Evolutionary conservation across 1,284 basidiomycete species (phyloP).

Genomic region (Cutaneotrichosporon daszewskae): DNA sequence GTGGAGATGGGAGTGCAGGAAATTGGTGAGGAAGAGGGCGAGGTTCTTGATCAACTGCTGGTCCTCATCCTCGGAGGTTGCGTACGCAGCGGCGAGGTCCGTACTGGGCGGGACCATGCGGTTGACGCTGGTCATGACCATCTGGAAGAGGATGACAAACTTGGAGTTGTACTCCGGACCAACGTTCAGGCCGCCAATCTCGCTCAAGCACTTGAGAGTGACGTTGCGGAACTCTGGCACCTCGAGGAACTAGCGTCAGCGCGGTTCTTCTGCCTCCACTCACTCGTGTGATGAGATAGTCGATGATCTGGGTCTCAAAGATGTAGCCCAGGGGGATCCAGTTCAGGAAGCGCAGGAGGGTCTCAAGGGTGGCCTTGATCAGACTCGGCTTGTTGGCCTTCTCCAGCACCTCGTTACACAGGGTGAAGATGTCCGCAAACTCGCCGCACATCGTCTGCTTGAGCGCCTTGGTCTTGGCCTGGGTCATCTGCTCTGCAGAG

Average conservation of each 20-base stretch:
- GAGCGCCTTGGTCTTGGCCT: slow-evolving; percentile 92
- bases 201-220: slow-evolving; percentile 95
- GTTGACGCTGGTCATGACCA: slow-evolving; percentile 96
- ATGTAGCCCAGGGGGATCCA: slow-evolving; percentile 99
- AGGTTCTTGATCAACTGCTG: slow-evolving; percentile 98
- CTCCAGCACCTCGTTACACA: slow-evolving; percentile 92
- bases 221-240: slow-evolving; percentile 96
- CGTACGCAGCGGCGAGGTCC: slow-evolving; percentile 72
- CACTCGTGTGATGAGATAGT: slow-evolving; percentile 72
- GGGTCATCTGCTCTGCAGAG: slow-evolving; percentile 98
- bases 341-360: slow-evolving; percentile 91
- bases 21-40: slow-evolving; percentile 93
- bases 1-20: slow-evolving; percentile 84
- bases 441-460: slow-evolving; percentile 98
- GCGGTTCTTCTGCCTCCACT: not conserved
- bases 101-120: slow-evolving; percentile 97
- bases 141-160: slow-evolving; percentile 94
- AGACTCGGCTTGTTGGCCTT: slow-evolving; percentile 96
- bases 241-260: slow-evolving; percentile 81
- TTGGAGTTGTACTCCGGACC: slow-evolving; percentile 98
- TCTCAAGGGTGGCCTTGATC: slow-evolving; percentile 93
- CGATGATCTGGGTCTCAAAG: slow-evolving; percentile 97
- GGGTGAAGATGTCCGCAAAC: slow-evolving; percentile 92
- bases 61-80: slow-evolving; percentile 81
- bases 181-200: slow-evolving; percentile 89